Base-by-base conservation (phyloP, 2,329 filamentous ascomycete species). In the Aspergillus quadricinctus region DNA sequence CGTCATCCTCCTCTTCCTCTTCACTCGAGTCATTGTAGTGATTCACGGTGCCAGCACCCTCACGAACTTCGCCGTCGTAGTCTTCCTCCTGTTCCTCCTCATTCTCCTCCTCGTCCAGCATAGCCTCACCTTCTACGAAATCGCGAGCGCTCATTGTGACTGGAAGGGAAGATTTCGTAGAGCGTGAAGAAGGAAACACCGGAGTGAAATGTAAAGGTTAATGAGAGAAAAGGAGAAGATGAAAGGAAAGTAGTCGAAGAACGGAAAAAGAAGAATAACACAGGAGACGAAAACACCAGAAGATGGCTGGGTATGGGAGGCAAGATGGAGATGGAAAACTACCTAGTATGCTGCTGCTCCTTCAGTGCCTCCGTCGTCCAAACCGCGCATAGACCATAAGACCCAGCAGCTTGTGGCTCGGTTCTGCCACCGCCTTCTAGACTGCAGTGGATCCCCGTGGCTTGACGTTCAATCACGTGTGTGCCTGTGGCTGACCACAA, bases 1-100 rank as follows among this genome's bases (percentile, higher is more conserved):
- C 92, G 57, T 96, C 91, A 54, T 95, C 91, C 55, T 95, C 90
- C 35, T 96, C 90, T 61, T 95, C 92, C 69, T 96, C 92, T 65
- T 96, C 92, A 66, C 90, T 95, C 0, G 90, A 96, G 74, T 96
- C 92, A 67, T 93, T 88, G 54, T 90, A 75, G 50, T 79, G 71
- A 49, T 73, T 76, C 49, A 77, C 74, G 35, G 58, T 71, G 67
- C 57, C 65, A 59, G 58, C 65, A 64, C 57, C 79, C 73, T 65
- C 66, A 55, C 69, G 79, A 49, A 77, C 73, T 65, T 88, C 83
- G 52, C 85, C 88, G 8, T 70, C 69, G 27, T 82, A 86, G 60
- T 90, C 89, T 63, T 92, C 90, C 66, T 91, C 88, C 59, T 88
- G 88, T 9, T 88, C 90, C 67, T 89, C 90, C 59, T 95, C 91